These are phyloP conservation scores for Chalaropsis thielavioides DNA, from an alignment of 2,329 filamentous ascomycete genomes.

Conservation along the genomic window DNA sequence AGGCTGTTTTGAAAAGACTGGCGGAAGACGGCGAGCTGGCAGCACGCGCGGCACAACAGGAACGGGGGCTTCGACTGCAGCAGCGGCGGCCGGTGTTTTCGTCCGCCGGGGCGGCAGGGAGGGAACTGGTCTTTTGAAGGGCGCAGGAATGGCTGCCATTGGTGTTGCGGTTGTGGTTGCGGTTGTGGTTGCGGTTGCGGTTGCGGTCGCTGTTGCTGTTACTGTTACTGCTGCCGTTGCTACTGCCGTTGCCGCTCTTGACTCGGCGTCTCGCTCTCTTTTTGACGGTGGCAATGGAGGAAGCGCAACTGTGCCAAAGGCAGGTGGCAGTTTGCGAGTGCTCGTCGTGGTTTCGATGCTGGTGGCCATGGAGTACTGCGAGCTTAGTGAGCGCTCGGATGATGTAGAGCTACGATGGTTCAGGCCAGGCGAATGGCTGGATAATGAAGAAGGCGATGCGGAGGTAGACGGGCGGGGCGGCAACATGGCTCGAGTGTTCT, in stretches of 20 bases:
- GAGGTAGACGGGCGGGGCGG: not conserved
- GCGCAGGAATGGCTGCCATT: conserved; percentile 1
- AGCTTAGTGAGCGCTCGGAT: conserved; percentile 42
- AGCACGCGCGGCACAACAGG: conserved; percentile 19
- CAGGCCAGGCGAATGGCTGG: conserved; percentile 14
- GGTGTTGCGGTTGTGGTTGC: too few relatives aligned
- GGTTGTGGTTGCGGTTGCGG: too few relatives aligned
- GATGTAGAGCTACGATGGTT: conserved; percentile 41
- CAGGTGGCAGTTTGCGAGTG: conserved; percentile 39
- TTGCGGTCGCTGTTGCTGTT: too few relatives aligned
- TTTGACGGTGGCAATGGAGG: conserved; percentile 42
- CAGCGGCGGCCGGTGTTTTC: not conserved
- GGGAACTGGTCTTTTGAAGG: conserved; percentile 6
- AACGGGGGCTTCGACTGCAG: conserved; percentile 8
- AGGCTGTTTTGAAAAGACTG: conserved; percentile 22
- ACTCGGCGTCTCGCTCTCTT: conserved; percentile 38
- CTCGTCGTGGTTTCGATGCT: conserved; percentile 31
- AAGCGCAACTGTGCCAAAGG: conserved; percentile 41
- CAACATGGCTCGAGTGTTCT: not conserved
- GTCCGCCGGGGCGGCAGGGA: not conserved
- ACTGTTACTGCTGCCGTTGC: not conserved
- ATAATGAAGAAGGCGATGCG: not conserved
- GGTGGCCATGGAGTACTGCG: conserved; percentile 37
- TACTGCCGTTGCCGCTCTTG: conserved; percentile 28
- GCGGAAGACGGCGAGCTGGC: conserved; percentile 27